A percentile compares a stretch with the other conserved stretches of the same genome.
These are phyloP conservation scores for Canna indica DNA, from an alignment of 176 grass and related monocot species.

Conservation along the genomic window DNA sequence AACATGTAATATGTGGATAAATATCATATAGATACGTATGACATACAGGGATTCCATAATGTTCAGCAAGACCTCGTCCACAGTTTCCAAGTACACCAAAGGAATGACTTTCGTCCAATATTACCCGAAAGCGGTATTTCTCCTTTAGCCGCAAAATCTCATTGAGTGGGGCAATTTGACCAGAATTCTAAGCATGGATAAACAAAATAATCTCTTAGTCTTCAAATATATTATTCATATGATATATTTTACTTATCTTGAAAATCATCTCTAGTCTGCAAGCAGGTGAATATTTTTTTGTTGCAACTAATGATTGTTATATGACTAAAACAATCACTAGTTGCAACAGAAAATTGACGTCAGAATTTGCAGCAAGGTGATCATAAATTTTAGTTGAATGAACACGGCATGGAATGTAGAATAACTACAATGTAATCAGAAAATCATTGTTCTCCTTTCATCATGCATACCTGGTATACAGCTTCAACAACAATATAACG, in stretches of 20 bases:
- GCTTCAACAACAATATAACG: conserved; percentile 97
- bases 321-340: background rate
- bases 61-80: conserved; percentile 85
- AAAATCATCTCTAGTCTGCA: background rate
- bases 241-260: background rate
- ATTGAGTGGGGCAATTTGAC: conserved; percentile 74
- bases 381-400: background rate
- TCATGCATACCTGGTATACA: conserved; percentile 70
- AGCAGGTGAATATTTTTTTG: too few species aligned
- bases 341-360: too few species aligned
- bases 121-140: conserved; percentile 83
- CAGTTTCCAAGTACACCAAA: conserved; percentile 91
- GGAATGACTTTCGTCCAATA: conserved; percentile 89
- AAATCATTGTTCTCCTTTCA: conserved; percentile 6
- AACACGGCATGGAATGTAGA: background rate
- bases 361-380: background rate
- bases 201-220: too few species aligned
- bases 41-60: conserved; percentile 77
- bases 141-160: conserved; percentile 92
- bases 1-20: conserved; percentile 3
- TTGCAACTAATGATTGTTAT: too few species aligned
- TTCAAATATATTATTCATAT: background rate
- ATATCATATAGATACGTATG: background rate
- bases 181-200: conserved; percentile 75
- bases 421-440: background rate